phyloP scores from a whole-genome alignment of 345 rosid species.

The Brassica juncea region DNA sequence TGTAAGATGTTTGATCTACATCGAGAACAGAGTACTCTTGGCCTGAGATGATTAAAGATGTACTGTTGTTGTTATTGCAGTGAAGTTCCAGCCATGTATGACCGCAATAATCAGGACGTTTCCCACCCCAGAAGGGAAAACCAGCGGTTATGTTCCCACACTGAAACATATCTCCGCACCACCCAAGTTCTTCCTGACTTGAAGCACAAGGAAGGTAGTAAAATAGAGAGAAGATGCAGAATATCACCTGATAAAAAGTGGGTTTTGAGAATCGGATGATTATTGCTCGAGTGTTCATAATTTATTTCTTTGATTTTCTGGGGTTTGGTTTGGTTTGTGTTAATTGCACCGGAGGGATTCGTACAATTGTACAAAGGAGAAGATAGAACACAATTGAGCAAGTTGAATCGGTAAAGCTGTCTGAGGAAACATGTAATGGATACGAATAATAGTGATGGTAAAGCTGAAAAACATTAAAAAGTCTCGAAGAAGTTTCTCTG shows the following conservation, averaged over 20 bases:
- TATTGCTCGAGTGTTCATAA: neutral
- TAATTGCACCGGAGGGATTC: neutral
- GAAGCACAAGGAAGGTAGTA: slow-evolving; percentile 15
- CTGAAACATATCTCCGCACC: neutral
- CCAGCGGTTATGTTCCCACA: slow-evolving; percentile 38
- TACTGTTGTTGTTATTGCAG: slow-evolving; percentile 7
- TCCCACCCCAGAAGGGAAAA: slow-evolving; percentile 52
- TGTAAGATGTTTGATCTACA: neutral
- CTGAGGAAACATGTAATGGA: neutral
- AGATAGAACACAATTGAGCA: neutral
- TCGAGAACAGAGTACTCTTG: slow-evolving; percentile 31
- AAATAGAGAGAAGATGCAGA: neutral
- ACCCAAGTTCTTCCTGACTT: slow-evolving; percentile 5
- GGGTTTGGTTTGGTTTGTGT: neutral
- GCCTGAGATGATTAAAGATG: slow-evolving; percentile 14
- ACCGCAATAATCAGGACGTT: accelerated
- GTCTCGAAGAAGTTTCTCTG: neutral
- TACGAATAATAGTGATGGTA: neutral
- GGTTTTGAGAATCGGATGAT: neutral
- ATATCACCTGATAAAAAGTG: neutral
- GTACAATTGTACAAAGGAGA: neutral
- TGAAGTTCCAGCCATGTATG: slow-evolving; percentile 33
- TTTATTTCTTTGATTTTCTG: neutral
- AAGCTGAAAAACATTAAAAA: neutral
- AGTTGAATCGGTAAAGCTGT: neutral